A percentile compares a stretch with the other conserved stretches of the same genome.
Evolutionary conservation across 2,329 filamentous ascomycete genomes (phyloP).

Genomic region (Aspergillus glaucus): DNA sequence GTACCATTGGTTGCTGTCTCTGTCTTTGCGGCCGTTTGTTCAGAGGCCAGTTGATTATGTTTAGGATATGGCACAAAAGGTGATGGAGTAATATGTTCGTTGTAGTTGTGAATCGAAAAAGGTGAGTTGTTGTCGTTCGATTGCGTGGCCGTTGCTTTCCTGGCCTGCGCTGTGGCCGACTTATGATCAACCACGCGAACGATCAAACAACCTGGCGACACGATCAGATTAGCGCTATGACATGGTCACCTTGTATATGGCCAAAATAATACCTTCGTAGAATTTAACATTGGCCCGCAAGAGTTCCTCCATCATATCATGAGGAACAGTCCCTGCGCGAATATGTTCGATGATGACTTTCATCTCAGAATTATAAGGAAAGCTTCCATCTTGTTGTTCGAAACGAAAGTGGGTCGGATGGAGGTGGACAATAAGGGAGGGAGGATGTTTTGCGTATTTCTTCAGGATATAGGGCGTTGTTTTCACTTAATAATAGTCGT

Average conservation of each 20-base stretch:
- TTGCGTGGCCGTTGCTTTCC: conserved; percentile 48
- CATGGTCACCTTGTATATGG: not conserved
- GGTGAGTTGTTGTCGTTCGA: conserved; percentile 58
- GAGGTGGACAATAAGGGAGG: conserved; percentile 81
- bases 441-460: conserved; percentile 65
- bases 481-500: conserved; percentile 51
- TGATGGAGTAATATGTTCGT: conserved; percentile 82
- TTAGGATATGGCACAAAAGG: conserved; percentile 69
- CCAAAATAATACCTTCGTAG: conserved; percentile 62
- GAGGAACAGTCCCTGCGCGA: conserved; percentile 68
- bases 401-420: conserved; percentile 83
- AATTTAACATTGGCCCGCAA: conserved; percentile 66
- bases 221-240: not conserved
- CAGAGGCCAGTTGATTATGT: conserved; percentile 29
- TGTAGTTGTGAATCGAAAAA: conserved; percentile 90
- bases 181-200: conserved; percentile 90
- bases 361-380: conserved; percentile 90
- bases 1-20: conserved; percentile 11
- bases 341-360: conserved; percentile 72
- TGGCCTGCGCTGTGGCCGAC: conserved; percentile 55
- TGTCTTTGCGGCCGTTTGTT: conserved; percentile 20
- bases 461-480: conserved; percentile 72
- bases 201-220: conserved; percentile 64
- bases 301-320: conserved; percentile 79
- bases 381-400: conserved; percentile 88